Evolutionary conservation across 1,139 yeast species (phyloP), one percentile per base, ranked within the genome.

Genomic region (Saccharomyces pastorianus): DNA sequence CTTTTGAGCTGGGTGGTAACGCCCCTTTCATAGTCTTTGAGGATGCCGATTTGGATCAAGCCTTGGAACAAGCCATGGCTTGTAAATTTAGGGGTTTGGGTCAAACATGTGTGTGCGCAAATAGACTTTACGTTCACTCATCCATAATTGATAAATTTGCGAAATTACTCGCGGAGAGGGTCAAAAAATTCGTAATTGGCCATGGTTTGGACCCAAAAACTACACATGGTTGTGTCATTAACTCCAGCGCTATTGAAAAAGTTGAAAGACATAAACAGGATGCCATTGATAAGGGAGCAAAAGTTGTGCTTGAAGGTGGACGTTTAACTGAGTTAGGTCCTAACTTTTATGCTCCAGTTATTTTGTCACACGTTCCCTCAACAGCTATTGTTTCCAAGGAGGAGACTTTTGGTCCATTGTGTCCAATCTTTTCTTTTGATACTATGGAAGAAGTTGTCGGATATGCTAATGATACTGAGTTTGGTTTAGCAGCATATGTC

Each of bases 381-480:
- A 78, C 78, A 46, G 87, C 89, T 78, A 66, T 71, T 55, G 85
- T 89, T 27, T 75, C 82, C 56, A 65, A 73, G 32, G 95, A 88
- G 63, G 97, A 90, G 72, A 88, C 95, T 1, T 90, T 90, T 69
- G 97, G 96, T 11, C 97, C 97, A 4, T 76, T 90, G 49, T 95
- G 93, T 53, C 93, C 95, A 1, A 71, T 90, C 46, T 78, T 86
- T 59, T 78, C 80, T 58, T 85, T 89, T 69, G 73, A 76, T 14
- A 71, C 81, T 28, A 83, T 82, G 51, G 87, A 85, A 55, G 88
- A 88, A 65, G 96, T 83, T 11, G 70, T 90, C 41, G 71, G 70
- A 31, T 71, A 77, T 63, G 95, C 96, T 31, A 90, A 90, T 70
- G 79, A 79, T 59, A 80, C 84, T 13, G 79, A 76, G 26, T 85